Conservation (phyloP, 2,329 filamentous ascomycete genomes). For the Penicillium occitanis region DNA sequence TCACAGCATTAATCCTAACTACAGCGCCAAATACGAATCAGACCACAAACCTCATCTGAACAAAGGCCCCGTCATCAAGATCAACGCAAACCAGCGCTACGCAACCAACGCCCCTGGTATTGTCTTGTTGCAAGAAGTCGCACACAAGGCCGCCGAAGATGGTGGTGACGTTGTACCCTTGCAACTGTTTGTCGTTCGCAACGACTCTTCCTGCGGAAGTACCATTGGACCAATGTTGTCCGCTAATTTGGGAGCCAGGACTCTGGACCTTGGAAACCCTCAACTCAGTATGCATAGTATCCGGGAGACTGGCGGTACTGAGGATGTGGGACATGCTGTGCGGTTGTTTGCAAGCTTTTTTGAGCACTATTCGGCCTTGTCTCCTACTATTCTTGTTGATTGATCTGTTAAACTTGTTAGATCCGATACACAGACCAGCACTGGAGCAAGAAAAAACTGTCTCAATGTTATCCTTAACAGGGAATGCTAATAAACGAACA, state of each 20-base stretch:
- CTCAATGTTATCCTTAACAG: background rate
- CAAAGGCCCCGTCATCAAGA: constrained; percentile 92
- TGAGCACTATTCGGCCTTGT: constrained; percentile 75
- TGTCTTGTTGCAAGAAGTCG: constrained; percentile 85
- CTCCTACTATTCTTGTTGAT: constrained; percentile 81
- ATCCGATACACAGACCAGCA: no score
- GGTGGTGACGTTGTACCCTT: constrained; percentile 73
- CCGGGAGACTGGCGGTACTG: constrained; percentile 82
- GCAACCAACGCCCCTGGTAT: constrained; percentile 96
- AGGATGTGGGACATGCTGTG: constrained; percentile 84
- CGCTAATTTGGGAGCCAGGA: constrained; percentile 80
- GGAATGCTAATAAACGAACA: constrained; percentile 4
- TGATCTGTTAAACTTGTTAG: constrained; percentile 39
- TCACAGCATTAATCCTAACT: constrained; percentile 94
- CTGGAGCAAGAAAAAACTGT: background rate
- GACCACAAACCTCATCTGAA: constrained; percentile 95
- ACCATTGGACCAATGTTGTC: constrained; percentile 98
- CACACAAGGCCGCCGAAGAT: constrained; percentile 57
- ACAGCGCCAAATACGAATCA: constrained; percentile 83
- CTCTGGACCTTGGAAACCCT: constrained; percentile 88
- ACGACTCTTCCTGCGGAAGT: constrained; percentile 90
- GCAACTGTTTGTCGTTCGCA: constrained; percentile 93
- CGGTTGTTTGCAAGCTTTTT: constrained; percentile 87
- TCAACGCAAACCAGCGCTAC: constrained; percentile 97
- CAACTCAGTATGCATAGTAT: constrained; percentile 98